Evolutionary conservation across 148 eudicot species (phyloP), one percentile per base, ranked within the genome.

Genomic region (Fagopyrum homotropicum): DNA sequence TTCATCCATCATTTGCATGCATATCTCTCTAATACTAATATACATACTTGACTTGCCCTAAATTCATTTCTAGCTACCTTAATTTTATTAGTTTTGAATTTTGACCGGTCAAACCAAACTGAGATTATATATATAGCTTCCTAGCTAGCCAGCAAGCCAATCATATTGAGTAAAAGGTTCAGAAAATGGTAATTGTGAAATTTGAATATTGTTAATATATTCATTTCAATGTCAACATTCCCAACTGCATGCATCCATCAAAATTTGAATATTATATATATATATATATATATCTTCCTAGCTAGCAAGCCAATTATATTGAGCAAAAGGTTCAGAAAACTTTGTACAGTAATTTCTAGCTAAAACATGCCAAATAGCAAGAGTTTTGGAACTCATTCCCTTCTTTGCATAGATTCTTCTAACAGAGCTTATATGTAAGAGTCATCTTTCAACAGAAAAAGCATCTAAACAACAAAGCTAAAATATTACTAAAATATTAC

Each of bases 391-490:
- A 77, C 85, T 88, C 87, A 88, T 82, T 77, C 97, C 97, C 81
- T 91, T 93, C 77, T 88, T 90, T 26, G 92, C 95, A 83, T 90
- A 93, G 98, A 91, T 51, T 89, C 91, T 73, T 86, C 91, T 73
- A 93, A 79, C 77, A 93, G 79, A 79, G 87, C 79, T 85, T 91
- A 82, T 72, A 81, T 72, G 72, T 77, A 82, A 72, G 73, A 69
- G 84, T 86, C 88, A 91, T 84, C 80, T 79, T 83, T 82, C 78
- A 79, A 79, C 73, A 76, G 26, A 57, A 15, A 57, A 19, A 6
- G 63, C 63, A 8, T 57, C 49, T 47, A 47, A 47, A 47, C 8
- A 47, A 47, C 49, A 47, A 47, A 47, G 49, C 49, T 47, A 47
- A 47, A 8, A 47, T 47, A 22, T 22, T 22, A 22, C 26, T 22